phyloP scores from a whole-genome alignment of 1,284 basidiomycete species.

The Xerocomus amazonicus region DNA sequence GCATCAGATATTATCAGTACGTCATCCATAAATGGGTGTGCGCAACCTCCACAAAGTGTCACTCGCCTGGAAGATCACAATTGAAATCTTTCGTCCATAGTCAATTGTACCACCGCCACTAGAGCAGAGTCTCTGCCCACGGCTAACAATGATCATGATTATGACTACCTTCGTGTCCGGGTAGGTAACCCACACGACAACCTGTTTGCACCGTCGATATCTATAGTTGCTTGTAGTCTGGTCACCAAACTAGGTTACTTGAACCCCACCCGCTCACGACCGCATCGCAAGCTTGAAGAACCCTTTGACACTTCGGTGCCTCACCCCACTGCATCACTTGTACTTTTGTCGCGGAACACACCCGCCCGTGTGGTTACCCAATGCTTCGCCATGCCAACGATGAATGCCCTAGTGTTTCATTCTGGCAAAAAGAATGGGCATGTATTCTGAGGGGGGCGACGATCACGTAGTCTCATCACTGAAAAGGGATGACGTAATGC shows the following conservation, averaged over 20 bases:
- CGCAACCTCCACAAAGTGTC: neutral
- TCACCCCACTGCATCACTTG: slow-evolving; percentile 34
- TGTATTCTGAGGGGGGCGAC: slow-evolving; percentile 48
- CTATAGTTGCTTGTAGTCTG: no score
- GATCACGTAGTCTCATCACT: slow-evolving; percentile 54
- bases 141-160: slow-evolving; percentile 37
- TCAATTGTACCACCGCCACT: slow-evolving; percentile 61
- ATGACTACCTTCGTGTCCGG: slow-evolving; percentile 64
- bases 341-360: slow-evolving; percentile 41
- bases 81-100: slow-evolving; percentile 55
- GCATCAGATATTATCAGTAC: slow-evolving; percentile 4
- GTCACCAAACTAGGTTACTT: slow-evolving; percentile 34
- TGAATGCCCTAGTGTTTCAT: slow-evolving; percentile 53
- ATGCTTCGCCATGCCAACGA: slow-evolving; percentile 62
- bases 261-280: slow-evolving; percentile 50
- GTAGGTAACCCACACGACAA: slow-evolving; percentile 56
- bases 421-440: slow-evolving; percentile 49
- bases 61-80: slow-evolving; percentile 47
- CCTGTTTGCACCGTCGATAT: no score
- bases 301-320: slow-evolving; percentile 50
- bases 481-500: slow-evolving; percentile 41
- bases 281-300: slow-evolving; percentile 55
- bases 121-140: slow-evolving; percentile 41
- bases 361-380: slow-evolving; percentile 58
- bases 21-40: neutral